Base-by-base conservation (phyloP, 73 alveolate genomes). In the Paramecium sonneborni region DNA sequence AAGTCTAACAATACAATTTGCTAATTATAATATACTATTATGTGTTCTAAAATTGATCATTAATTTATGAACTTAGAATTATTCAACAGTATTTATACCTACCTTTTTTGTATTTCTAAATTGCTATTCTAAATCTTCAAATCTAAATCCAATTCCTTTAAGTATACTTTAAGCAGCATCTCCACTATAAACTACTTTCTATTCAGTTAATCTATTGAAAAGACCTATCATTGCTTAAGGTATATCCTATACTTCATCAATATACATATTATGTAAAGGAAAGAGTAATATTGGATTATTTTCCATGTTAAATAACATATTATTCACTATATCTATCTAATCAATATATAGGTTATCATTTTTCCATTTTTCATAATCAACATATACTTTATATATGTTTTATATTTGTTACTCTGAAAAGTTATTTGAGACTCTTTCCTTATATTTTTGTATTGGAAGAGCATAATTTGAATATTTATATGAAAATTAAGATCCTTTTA, bases 101-200 rank as follows among this genome's bases (percentile, higher is more conserved):
- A 8, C 12, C 3, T 24, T 11, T 9, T 32, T 44, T 21, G 28
- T 70, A n/a, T 70, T 48, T 30, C 85, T 32, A 85, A 93, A 96
- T 35, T 94, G 23, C 24, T 68, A 62, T 56, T 92, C 87, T 69
- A 96, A 74, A 69, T 96, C 99, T 18, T 85, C 39, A 93, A 96
- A 96, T 67, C 96, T 92, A 70, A 96, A 95, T 14, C 98, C 98
- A 21, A 96, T 98, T 37, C 99, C 99, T 93, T 92, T 95, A 14
- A 97, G 98, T 12, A 96, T 95, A 23, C 96, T 96, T 46, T 96
- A 92, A 23, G 99, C 98, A n/a, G 99, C 92, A 76, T 96, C 99
- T 57, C 99, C 99, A 20, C 96, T 88, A 84, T 95, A 95, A 93
- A 96, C 91, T 1, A 96, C 90, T n/a, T 92, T 94, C 41, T 85